These are phyloP conservation scores for Lodderomyces jiufengensis DNA, from an alignment of 1,139 yeast species.

Conservation along the genomic window DNA sequence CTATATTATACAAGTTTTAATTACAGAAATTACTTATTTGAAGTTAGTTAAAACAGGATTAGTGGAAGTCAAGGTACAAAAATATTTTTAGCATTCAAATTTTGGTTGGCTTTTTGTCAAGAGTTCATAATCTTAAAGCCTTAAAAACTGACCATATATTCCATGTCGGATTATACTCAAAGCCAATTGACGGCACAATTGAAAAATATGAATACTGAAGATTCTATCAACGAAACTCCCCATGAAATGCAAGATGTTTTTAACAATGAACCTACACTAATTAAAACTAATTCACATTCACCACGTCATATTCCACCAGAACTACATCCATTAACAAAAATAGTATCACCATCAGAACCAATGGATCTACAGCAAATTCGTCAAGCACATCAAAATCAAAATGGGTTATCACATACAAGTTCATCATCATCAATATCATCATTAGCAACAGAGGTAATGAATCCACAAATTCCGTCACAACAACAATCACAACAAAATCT, in stretches of 20 bases:
- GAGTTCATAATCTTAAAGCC: too few relatives aligned
- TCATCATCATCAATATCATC: conserved; percentile 8
- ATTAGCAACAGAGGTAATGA: conserved; percentile 5
- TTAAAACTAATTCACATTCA: too few relatives aligned
- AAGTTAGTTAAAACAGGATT: too few relatives aligned
- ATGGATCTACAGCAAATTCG: conserved; percentile 2
- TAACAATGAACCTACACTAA: too few relatives aligned
- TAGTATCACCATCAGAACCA: conserved; percentile 1
- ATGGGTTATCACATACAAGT: conserved; percentile 1
- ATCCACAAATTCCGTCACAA: neutral
- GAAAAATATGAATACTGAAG: conserved; percentile 2
- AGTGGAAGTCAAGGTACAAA: too few relatives aligned
- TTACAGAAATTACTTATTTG: too few relatives aligned
- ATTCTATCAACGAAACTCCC: too few relatives aligned
- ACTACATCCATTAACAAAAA: conserved; percentile 1
- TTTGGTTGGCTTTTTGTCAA: too few relatives aligned
- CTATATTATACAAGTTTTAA: too few relatives aligned
- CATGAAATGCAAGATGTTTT: too few relatives aligned
- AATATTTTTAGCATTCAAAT: too few relatives aligned
- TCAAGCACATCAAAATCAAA: conserved; percentile 1
- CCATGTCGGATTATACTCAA: conserved; percentile 9
- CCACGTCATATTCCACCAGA: neutral
- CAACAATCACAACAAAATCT: neutral
- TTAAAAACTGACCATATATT: too few relatives aligned
- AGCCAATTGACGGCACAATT: conserved; percentile 11